Percentiles rank a stretch among this genome's conserved stretches.
Conservation (phyloP, 2,329 filamentous ascomycete genomes). For the Alternaria sp. region DNA sequence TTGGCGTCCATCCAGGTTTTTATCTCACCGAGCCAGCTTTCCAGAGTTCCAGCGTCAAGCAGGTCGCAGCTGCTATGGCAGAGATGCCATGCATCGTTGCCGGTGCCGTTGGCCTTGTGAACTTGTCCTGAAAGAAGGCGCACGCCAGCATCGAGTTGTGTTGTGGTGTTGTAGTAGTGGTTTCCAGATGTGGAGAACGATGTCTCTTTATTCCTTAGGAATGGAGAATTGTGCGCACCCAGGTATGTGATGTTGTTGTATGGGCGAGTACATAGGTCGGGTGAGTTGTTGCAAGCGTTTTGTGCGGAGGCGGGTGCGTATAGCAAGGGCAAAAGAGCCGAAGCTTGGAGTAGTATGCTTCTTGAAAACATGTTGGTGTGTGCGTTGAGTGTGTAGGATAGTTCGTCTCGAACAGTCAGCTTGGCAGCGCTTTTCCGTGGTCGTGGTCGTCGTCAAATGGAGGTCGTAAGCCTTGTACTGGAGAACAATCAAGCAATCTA, state of each 20-base stretch:
- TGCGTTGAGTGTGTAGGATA: background rate
- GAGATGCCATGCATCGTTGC: constrained; percentile 63
- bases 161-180: constrained; percentile 77
- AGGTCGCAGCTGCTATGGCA: constrained; percentile 75
- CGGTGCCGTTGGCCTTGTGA: constrained; percentile 63
- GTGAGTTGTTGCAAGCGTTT: constrained; percentile 81
- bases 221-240: constrained; percentile 78
- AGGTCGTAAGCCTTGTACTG: constrained; percentile 15
- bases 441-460: constrained; percentile 9
- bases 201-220: constrained; percentile 71
- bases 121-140: constrained; percentile 77
- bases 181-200: constrained; percentile 72
- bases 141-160: constrained; percentile 75
- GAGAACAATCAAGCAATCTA: constrained; percentile 9
- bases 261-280: constrained; percentile 72
- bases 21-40: constrained; percentile 70
- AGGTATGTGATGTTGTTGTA: constrained; percentile 83
- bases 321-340: constrained; percentile 42
- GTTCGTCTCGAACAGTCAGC: background rate
- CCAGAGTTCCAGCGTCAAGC: constrained; percentile 73
- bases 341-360: constrained; percentile 35
- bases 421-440: background rate
- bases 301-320: constrained; percentile 42
- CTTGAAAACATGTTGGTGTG: constrained; percentile 41
- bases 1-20: constrained; percentile 75